Evolutionary conservation across 768 basidiomycete genomes (phyloP).

Genomic region (Hygrocybe coccinea): DNA sequence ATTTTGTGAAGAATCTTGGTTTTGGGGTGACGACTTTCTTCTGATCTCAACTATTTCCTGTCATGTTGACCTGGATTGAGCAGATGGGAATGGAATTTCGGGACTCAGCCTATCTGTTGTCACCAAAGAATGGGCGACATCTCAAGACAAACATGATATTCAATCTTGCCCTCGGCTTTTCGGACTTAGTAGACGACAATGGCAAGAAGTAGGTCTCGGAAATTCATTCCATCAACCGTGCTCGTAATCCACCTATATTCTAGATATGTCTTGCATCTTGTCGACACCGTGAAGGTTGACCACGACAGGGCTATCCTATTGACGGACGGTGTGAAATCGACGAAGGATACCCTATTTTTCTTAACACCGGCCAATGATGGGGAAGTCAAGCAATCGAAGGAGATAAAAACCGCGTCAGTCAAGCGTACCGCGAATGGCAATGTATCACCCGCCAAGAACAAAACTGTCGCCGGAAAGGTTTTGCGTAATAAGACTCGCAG

Average conservation of each 20-base stretch:
- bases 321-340: conserved; percentile 78
- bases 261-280: conserved; percentile 84
- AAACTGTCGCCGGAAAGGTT: conserved; percentile 78
- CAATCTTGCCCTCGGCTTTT: conserved; percentile 80
- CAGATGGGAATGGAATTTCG: conserved; percentile 96
- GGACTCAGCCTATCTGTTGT: conserved; percentile 79
- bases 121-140: conserved; percentile 67
- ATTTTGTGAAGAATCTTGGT: conserved; percentile 85
- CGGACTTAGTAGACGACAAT: conserved; percentile 69
- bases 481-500: conserved; percentile 87
- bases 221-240: neutral
- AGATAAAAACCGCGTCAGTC: conserved; percentile 47
- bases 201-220: conserved; percentile 61
- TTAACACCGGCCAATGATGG: conserved; percentile 58
- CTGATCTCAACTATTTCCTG: neutral
- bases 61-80: neutral
- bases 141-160: conserved; percentile 81
- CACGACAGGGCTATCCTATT: conserved; percentile 60
- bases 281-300: conserved; percentile 82
- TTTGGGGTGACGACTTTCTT: conserved; percentile 61
- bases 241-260: neutral
- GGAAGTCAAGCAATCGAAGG: conserved; percentile 53
- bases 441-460: conserved; percentile 65
- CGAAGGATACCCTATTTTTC: conserved; percentile 88
- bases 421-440: conserved; percentile 62